Conservation (phyloP, 2,329 filamentous ascomycete genomes). For the Scedosporium minutisporum region DNA sequence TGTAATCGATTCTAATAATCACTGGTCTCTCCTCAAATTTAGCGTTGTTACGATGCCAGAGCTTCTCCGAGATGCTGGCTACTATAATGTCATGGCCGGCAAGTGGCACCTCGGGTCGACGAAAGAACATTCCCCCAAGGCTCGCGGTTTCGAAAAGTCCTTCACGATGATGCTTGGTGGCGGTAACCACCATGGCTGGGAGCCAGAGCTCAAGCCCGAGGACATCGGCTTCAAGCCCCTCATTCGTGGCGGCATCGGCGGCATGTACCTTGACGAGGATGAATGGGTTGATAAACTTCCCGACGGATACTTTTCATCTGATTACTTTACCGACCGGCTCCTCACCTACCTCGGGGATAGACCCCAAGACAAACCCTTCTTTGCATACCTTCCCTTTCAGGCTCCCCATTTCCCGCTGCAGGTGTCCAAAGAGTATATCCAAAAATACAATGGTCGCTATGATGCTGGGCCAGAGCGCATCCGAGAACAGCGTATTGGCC, state of each 20-base stretch:
- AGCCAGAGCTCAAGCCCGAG: slow-evolving; percentile 12
- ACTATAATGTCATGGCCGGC: slow-evolving; percentile 46
- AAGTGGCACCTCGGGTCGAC: slow-evolving; percentile 48
- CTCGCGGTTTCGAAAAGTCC: slow-evolving; percentile 43
- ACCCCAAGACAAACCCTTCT: slow-evolving; percentile 16
- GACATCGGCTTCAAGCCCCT: background rate
- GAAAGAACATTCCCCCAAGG: slow-evolving; percentile 34
- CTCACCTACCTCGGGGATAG: slow-evolving; percentile 26
- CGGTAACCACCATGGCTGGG: slow-evolving; percentile 29
- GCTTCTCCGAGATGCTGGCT: slow-evolving; percentile 44
- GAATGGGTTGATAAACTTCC: slow-evolving; percentile 22
- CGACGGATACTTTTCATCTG: slow-evolving; percentile 35
- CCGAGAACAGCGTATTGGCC: slow-evolving; percentile 30
- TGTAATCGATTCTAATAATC: slow-evolving; percentile 22
- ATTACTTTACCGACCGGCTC: slow-evolving; percentile 34
- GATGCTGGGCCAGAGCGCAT: slow-evolving; percentile 39
- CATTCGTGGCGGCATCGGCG: background rate
- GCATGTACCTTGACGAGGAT: slow-evolving; percentile 7
- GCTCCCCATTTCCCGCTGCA: slow-evolving; percentile 45
- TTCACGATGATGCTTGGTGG: slow-evolving; percentile 46
- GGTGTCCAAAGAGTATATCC: slow-evolving; percentile 32
- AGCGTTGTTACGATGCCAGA: slow-evolving; percentile 43
- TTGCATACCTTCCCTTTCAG: slow-evolving; percentile 15
- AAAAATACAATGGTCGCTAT: slow-evolving; percentile 38
- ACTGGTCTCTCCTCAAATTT: slow-evolving; percentile 41